Evolutionary conservation across 352 stramenopile genomes (phyloP).

Genomic region (Phytophthora megakarya): DNA sequence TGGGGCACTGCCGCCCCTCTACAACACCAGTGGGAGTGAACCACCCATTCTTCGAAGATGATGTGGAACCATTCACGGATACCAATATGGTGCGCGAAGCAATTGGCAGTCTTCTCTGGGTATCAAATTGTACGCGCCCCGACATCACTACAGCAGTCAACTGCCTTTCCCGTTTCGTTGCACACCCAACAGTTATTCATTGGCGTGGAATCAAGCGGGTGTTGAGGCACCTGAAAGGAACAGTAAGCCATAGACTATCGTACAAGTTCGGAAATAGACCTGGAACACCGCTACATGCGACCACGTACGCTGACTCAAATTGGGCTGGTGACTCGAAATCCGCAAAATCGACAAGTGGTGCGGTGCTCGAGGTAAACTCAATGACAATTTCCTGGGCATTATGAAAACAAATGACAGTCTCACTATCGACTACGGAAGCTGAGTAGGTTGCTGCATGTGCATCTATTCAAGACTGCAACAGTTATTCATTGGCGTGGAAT

Average conservation of each 20-base stretch:
- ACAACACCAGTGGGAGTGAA: conserved; percentile 9
- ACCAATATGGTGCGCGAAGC: neutral
- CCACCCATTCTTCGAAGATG: neutral
- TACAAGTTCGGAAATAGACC: conserved; percentile 1
- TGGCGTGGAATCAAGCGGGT: conserved; percentile 14
- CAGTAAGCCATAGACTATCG: neutral
- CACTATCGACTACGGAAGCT: conserved; percentile 18
- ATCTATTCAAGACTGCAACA: conserved; percentile 20
- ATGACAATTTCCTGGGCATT: conserved; percentile 17
- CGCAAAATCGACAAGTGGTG: conserved; percentile 11
- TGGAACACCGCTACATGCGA: neutral
- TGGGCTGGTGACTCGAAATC: conserved; percentile 14
- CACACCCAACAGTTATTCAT: neutral
- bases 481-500: conserved; percentile 12
- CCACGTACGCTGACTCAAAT: conserved; percentile 14
- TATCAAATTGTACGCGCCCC: neutral
- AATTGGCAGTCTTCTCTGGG: neutral
- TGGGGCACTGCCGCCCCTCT: neutral
- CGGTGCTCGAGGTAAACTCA: conserved; percentile 12
- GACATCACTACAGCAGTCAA: conserved; percentile 9
- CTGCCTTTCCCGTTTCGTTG: neutral
- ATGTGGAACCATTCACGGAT: neutral
- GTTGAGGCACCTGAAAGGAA: conserved; percentile 7
- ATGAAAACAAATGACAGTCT: conserved; percentile 13
- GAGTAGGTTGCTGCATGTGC: conserved; percentile 17